Evolutionary conservation across 2,329 filamentous ascomycete species (phyloP), one percentile per base, ranked within the genome.

Genomic region (Exophiala aquamarina): DNA sequence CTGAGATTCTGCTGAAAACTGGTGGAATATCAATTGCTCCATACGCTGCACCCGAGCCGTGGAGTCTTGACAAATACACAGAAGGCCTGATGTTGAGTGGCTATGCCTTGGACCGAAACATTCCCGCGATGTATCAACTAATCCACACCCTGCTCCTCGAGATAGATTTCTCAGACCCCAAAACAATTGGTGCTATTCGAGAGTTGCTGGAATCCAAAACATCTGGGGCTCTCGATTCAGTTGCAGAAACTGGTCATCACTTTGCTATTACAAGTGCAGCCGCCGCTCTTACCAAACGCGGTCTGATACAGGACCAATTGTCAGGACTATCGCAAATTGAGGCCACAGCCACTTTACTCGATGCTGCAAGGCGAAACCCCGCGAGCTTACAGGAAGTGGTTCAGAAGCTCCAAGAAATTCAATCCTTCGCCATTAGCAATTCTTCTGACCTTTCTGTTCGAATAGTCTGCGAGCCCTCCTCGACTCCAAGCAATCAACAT

Each of bases 1-100:
- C 97, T 62, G 70, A 91, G 45, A 96, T 98, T 66, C 97, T 97
- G 67, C 78, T 97, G 21, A 95, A 94, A 72, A 97, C 93, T 1
- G 93, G 93, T 15, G 93, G 93, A 8, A 81, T 98, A 29, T 87
- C 84, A 2, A 83, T 94, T 13, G 84, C 86, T 1, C 91, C 95
- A 58, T 87, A 94, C 68, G 81, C 86, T n/a, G 83, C 86, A 0
- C 81, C 91, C 0, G 89, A 84, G 2, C 89, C 92, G 0, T 78
- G 77, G 1, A 81, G 92, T 56, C 82, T 88, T 44, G 76, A 79
- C 21, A 73, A 78, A 19, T 86, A 84, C 7, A 83, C 80, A 14
- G 93, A 98, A 68, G 93, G 93, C 1, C 72, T 98, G 19, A 81
- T 86, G 10, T 84, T 97, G 46, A 84, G 84, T 3, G 92, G 93